phyloP scores from a whole-genome alignment of 1,284 basidiomycete genomes.

The Lentinula novae-zelandiae region DNA sequence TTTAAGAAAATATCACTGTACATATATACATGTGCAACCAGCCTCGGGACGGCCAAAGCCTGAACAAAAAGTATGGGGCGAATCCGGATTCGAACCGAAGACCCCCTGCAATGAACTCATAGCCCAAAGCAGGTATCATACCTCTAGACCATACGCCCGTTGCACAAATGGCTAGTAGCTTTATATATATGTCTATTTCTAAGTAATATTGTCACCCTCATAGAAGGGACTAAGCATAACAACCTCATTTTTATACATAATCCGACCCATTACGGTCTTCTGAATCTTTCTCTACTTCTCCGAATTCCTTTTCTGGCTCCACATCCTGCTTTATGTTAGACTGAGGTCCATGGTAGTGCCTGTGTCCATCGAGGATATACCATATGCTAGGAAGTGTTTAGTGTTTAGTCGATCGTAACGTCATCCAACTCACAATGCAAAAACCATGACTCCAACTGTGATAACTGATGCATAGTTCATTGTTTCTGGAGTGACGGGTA shows the following conservation, averaged over 20 bases:
- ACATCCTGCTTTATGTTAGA: slow-evolving; percentile 25
- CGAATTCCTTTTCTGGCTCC: not conserved
- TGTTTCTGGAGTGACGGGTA: slow-evolving; percentile 66
- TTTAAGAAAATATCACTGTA: too few species aligned
- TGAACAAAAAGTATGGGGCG: not conserved
- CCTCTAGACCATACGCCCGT: slow-evolving; percentile 6
- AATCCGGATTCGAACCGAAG: slow-evolving; percentile 11
- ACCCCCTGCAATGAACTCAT: not conserved
- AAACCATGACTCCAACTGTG: slow-evolving; percentile 41
- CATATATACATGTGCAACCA: too few species aligned
- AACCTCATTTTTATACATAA: not conserved
- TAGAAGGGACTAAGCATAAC: too few species aligned
- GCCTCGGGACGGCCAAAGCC: too few species aligned
- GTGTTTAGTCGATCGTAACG: not conserved
- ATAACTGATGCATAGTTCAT: slow-evolving; percentile 77
- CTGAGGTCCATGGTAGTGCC: slow-evolving; percentile 45
- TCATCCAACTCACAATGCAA: slow-evolving; percentile 32
- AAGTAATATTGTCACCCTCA: too few species aligned
- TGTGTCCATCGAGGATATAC: slow-evolving; percentile 42
- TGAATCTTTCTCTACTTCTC: not conserved
- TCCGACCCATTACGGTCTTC: not conserved
- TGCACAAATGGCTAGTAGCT: too few species aligned
- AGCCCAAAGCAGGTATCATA: slow-evolving; percentile 7
- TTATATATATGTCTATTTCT: too few species aligned
- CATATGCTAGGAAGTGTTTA: slow-evolving; percentile 27